Evolutionary conservation across 1,284 basidiomycete species (phyloP), one percentile per base, ranked within the genome.

Genomic region (Cryptococcus sp.): DNA sequence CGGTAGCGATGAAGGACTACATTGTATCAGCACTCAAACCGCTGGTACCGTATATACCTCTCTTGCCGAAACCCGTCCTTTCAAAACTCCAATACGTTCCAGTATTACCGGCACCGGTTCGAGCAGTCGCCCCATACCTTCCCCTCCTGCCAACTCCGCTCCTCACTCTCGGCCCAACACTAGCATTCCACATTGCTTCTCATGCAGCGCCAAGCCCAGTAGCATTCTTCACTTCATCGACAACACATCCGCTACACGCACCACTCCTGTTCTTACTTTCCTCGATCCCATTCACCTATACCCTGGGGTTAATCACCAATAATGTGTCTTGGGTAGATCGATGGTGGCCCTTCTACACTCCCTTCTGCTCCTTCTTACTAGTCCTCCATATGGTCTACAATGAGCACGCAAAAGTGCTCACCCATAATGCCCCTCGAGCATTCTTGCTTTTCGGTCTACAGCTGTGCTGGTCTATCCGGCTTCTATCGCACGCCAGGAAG

Each of bases 401-500:
- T 9, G 82, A 80, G 60, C 78, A 80, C 0, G 85, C 84, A 36
- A 72, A 70, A 1, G 73, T 83, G 0, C 73, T 71, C 68, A 66
- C 76, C 41, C 74, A 76, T 13, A 70, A 80, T 11, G 71, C 77
- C 4, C 84, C 84, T 1, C 79, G 90, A 32, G 83, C 87, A 0
- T 51, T 84, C 1, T 69, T 91, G 50, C 87, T 92, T 82, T 72
- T 88, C 9, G 76, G 63, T 0, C 70, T 46, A 11, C 57, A 83
- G 81, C 57, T 77, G 4, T 50, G 78, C 9, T 90, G 88, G 88
- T 87, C 61, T 1, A 49, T 57, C 14, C 84, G 91, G 43, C 76
- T 97, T 45, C 84, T 83, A 4, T 90, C 87, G 66, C 91, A 97
- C 70, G 87, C 91, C 0, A 84, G 83, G 72, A 80, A 91, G 23